A percentile compares a stretch with the other conserved stretches of the same genome.
Conservation (phyloP, 169 alveolate species). For the Babesia divergens region DNA sequence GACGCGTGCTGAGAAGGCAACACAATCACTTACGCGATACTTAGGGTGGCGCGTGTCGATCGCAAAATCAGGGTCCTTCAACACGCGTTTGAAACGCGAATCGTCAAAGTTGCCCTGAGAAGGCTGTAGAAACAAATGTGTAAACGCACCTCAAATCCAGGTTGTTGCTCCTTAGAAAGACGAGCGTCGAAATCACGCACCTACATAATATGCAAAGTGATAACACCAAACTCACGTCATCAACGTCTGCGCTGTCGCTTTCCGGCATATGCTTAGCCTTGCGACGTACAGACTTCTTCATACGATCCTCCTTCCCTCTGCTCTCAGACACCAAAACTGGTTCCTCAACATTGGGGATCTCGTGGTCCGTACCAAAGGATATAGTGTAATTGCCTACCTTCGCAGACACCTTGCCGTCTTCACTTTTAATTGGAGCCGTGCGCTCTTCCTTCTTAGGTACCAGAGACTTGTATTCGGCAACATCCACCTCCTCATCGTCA, state of each 20-base stretch:
- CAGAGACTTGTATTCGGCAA: not conserved
- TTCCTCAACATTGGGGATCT: constrained; percentile 24
- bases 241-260: not conserved
- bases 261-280: constrained; percentile 12
- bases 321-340: not conserved
- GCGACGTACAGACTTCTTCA: not conserved
- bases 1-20: not conserved
- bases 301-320: not conserved
- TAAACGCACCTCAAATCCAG: constrained; percentile 29
- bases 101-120: constrained; percentile 67
- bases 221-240: constrained; percentile 7
- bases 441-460: not conserved
- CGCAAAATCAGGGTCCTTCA: constrained; percentile 80
- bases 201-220: not conserved
- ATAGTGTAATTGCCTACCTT: constrained; percentile 55
- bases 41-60: constrained; percentile 86
- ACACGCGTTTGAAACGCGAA: constrained; percentile 73
- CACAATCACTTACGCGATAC: constrained; percentile 67
- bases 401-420: constrained; percentile 25
- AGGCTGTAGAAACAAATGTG: not conserved
- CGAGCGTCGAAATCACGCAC: constrained; percentile 63
- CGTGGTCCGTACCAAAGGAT: constrained; percentile 50
- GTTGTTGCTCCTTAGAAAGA: constrained; percentile 30
- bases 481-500: constrained; percentile 14
- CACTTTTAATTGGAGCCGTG: not conserved